Percentiles rank a stretch among this genome's conserved stretches.
These are phyloP conservation scores for Corinectria fuckeliana DNA, from an alignment of 2,329 filamentous ascomycete genomes.

Conservation along the genomic window DNA sequence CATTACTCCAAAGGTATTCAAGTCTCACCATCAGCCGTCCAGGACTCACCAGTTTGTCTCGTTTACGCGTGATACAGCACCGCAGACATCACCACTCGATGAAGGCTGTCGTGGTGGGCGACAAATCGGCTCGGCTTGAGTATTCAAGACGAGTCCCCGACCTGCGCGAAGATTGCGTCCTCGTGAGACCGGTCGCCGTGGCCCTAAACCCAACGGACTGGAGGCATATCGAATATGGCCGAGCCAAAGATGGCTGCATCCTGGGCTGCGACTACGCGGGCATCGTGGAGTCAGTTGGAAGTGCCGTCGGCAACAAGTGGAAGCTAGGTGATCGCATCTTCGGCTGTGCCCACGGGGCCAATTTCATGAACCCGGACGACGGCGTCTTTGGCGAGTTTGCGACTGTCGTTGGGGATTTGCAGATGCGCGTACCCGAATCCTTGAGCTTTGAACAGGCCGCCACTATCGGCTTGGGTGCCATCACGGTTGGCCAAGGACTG, in stretches of 20 bases:
- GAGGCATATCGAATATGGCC: conserved; percentile 37
- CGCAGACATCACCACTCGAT: background rate
- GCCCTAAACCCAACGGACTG: conserved; percentile 45
- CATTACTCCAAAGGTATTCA: too few relatives aligned
- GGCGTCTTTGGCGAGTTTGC: conserved; percentile 52
- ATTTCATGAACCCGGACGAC: conserved; percentile 43
- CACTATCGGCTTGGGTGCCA: conserved; percentile 48
- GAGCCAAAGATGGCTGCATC: conserved; percentile 20
- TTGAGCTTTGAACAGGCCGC: conserved; percentile 56
- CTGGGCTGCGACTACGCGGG: conserved; percentile 56
- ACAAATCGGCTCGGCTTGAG: background rate
- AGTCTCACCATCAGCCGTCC: too few relatives aligned
- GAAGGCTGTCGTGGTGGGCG: conserved; percentile 3
- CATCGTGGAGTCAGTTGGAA: conserved; percentile 53
- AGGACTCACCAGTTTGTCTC: too few relatives aligned
- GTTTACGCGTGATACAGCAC: too few relatives aligned
- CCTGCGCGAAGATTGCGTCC: conserved; percentile 28
- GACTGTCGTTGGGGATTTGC: conserved; percentile 47
- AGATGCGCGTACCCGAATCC: conserved; percentile 52
- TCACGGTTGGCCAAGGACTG: conserved; percentile 50
- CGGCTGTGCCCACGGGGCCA: conserved; percentile 47
- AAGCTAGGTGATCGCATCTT: conserved; percentile 55
- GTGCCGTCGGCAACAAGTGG: conserved; percentile 44
- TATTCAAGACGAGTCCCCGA: background rate
- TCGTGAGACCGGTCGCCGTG: conserved; percentile 41